Base-by-base conservation (phyloP, 2,329 filamentous ascomycete genomes). In the Neonectria magnoliae region DNA sequence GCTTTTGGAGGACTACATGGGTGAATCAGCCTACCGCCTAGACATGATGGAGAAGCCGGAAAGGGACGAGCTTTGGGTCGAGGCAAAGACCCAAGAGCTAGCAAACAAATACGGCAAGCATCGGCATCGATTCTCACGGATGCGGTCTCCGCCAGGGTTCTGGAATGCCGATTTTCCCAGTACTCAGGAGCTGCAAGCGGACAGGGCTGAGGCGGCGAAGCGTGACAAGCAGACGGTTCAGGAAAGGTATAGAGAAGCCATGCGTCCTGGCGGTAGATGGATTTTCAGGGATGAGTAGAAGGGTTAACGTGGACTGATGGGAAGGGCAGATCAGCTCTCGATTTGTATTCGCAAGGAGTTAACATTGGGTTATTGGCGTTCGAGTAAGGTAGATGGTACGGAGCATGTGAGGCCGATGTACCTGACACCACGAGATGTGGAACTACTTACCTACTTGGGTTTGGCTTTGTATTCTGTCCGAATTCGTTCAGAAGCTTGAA, bases 121-220 rank as follows among this genome's bases (percentile, higher is more conserved):
- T 78, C 86, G 91, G 60, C 87, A 95, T 71, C 85, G 89, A 29
- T 94, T 91, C 77, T 87, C 90, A 64, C 87, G 93, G 55, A 85
- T 87, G 67, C 84, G 82, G 48, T 93, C 91, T 10, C 94, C 96
- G 13, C 93, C 93, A 2, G 94, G 94, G 0, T 98, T 93, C 76
- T 99, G 96, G 96, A 86, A 93, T 58, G 87, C 91, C 2, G 95
- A 97, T 71, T 97, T 99, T 76, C 94, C 95, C 1, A 89, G 83
- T 27, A 98, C 96, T 1, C 96, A 98, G 76, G 93, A 98, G 78
- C 80, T 90, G 29, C 82, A 87, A 70, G 81, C 84, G 57, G 88
- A 95, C 72, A 87, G 87, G 62, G 84, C 85, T 64, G 88, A 90
- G 74, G 91, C 91, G 0, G 84, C 83, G n/a, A 84, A 84, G 71